Percentiles rank a stretch among this genome's conserved stretches.
Evolutionary conservation across 371 early-diverging fungal species (phyloP).

Genomic region (Apophysomyces elegans): DNA sequence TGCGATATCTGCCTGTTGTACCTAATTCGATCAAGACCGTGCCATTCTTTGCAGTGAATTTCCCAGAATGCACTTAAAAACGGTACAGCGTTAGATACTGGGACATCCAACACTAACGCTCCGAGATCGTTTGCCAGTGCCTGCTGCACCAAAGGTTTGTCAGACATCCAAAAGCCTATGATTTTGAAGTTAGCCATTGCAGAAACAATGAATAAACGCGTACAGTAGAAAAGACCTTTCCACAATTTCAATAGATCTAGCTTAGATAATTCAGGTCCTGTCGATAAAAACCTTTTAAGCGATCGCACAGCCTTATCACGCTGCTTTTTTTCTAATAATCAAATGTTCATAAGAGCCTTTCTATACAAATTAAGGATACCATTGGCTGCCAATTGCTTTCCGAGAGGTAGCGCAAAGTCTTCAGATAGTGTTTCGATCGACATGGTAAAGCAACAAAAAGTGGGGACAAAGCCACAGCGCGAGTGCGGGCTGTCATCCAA

Average conservation of each 20-base stretch:
- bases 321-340: slow-evolving; percentile 72
- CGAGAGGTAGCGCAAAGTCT: slow-evolving; percentile 19
- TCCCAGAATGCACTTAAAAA: slow-evolving; percentile 86
- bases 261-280: slow-evolving; percentile 58
- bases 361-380: slow-evolving; percentile 13
- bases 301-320: slow-evolving; percentile 83
- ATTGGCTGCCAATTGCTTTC: slow-evolving; percentile 33
- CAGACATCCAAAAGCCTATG: slow-evolving; percentile 94
- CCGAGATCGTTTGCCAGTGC: slow-evolving; percentile 83
- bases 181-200: neutral
- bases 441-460: slow-evolving; percentile 1
- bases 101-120: slow-evolving; percentile 62
- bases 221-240: slow-evolving; percentile 95
- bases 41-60: slow-evolving; percentile 84
- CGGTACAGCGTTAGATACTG: slow-evolving; percentile 54
- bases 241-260: slow-evolving; percentile 85
- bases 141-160: slow-evolving; percentile 92
- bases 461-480: neutral
- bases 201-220: slow-evolving; percentile 22
- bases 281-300: slow-evolving; percentile 66
- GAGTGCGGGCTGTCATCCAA: neutral
- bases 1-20: slow-evolving; percentile 22
- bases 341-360: neutral
- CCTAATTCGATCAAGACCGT: slow-evolving; percentile 86
- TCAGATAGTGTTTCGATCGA: neutral